A percentile compares a stretch with the other conserved stretches of the same genome.
These are phyloP conservation scores for Colletotrichum sidae DNA, from an alignment of 2,329 filamentous ascomycete species.

Conservation along the genomic window DNA sequence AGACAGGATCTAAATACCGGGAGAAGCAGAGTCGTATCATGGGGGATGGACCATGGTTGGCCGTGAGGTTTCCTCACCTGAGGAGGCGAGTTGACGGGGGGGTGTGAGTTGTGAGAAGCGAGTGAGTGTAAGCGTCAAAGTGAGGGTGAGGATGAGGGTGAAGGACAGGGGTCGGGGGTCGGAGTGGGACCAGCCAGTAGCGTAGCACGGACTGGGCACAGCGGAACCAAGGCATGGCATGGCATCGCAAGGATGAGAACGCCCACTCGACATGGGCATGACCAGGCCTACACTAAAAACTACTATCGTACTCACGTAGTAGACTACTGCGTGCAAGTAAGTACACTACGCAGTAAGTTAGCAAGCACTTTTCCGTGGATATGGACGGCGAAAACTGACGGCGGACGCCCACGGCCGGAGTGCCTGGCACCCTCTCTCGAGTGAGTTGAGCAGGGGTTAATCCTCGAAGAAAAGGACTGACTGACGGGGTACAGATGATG, in stretches of 20 bases:
- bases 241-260: conserved; percentile 17
- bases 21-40: conserved; percentile 18
- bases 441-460: conserved; percentile 1
- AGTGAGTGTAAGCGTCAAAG: background rate
- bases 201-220: conserved; percentile 24
- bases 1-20: conserved; percentile 38
- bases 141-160: conserved; percentile 8
- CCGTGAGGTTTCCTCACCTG: conserved; percentile 32
- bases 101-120: background rate
- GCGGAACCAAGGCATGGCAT: conserved; percentile 29
- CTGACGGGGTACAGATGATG: background rate
- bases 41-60: conserved; percentile 21
- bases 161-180: conserved; percentile 24
- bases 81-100: conserved; percentile 16
- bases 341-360: no score
- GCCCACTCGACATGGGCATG: conserved; percentile 24
- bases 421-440: no score
- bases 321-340: no score
- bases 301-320: no score
- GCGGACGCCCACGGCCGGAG: no score
- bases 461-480: background rate
- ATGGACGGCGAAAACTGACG: no score
- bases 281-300: background rate
- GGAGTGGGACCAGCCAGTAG: conserved; percentile 21
- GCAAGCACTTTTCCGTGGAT: no score